Conservation (phyloP, 139 green algal genomes). For the Monoraphidium neglectum region DNA sequence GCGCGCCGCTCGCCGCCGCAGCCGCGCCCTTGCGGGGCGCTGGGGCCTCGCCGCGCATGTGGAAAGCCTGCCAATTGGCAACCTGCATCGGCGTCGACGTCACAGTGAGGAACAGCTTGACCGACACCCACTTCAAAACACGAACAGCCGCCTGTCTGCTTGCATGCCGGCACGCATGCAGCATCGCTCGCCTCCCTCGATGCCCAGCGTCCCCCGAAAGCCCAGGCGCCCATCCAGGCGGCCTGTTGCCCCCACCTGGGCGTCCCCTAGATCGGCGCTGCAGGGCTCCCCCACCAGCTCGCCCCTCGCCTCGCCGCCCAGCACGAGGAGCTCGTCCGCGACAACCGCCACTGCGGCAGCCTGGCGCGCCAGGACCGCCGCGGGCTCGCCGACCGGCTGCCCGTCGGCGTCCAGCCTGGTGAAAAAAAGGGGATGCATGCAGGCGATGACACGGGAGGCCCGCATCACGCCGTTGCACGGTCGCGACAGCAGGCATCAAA, state of each 20-base stretch:
- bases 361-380: conserved; percentile 34
- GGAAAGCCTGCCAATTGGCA: conserved; percentile 50
- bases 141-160: too few species aligned
- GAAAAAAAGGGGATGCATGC: too few species aligned
- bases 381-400: background rate
- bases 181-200: too few species aligned
- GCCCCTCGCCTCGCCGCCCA: conserved; percentile 63
- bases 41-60: conserved; percentile 58
- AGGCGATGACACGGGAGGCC: too few species aligned
- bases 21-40: conserved; percentile 50
- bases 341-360: conserved; percentile 47
- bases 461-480: too few species aligned
- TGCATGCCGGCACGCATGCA: too few species aligned
- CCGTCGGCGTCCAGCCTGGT: too few species aligned
- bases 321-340: conserved; percentile 58
- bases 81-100: background rate
- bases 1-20: conserved; percentile 37
- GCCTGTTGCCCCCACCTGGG: conserved; percentile 16
- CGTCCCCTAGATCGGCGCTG: background rate
- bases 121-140: too few species aligned
- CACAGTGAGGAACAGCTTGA: too few species aligned
- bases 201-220: too few species aligned
- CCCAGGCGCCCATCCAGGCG: too few species aligned
- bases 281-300: conserved; percentile 48
- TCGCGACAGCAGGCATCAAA: background rate